A percentile compares a stretch with the other conserved stretches of the same genome.
phyloP scores from a whole-genome alignment of 225 moss, liverwort and hornwort species.

The Bryum argenteum region DNA sequence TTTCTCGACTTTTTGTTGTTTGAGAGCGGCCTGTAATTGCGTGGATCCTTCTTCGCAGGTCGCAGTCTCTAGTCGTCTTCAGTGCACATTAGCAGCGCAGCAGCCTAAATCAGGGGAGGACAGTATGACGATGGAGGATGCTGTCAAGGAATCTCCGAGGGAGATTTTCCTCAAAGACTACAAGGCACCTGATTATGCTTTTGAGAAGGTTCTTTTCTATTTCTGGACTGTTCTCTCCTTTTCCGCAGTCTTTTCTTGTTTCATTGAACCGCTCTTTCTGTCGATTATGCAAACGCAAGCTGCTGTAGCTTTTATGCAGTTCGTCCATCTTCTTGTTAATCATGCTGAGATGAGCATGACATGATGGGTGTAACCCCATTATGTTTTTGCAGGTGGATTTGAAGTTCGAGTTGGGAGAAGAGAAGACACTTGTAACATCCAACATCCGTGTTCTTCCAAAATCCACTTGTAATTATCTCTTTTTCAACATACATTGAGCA shows the following conservation, averaged over 20 bases:
- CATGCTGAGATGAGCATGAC: constrained; percentile 16
- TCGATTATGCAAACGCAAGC: neutral
- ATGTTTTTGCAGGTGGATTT: constrained; percentile 73
- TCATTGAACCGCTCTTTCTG: neutral
- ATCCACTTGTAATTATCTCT: constrained; percentile 36
- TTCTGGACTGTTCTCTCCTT: neutral
- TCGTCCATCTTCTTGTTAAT: neutral
- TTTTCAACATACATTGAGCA: neutral
- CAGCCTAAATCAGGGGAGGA: constrained; percentile 43
- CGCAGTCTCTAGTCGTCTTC: constrained; percentile 36
- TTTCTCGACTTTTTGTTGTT: constrained; percentile 12
- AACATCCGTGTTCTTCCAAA: constrained; percentile 76
- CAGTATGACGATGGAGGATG: constrained; percentile 66
- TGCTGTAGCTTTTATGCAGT: constrained; percentile 1
- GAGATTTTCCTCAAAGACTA: constrained; percentile 91
- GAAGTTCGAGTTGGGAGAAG: constrained; percentile 81
- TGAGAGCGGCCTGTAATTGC: neutral
- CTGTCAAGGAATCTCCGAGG: constrained; percentile 63
- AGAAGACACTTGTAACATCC: constrained; percentile 77
- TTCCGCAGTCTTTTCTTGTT: constrained; percentile 8
- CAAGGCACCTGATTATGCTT: constrained; percentile 73
- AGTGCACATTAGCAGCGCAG: constrained; percentile 55
- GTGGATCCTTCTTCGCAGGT: constrained; percentile 34
- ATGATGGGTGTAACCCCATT: constrained; percentile 7
- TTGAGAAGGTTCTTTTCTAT: constrained; percentile 57